These are phyloP conservation scores for Breynia disticha DNA, from an alignment of 441 rosid genomes.

Conservation along the genomic window DNA sequence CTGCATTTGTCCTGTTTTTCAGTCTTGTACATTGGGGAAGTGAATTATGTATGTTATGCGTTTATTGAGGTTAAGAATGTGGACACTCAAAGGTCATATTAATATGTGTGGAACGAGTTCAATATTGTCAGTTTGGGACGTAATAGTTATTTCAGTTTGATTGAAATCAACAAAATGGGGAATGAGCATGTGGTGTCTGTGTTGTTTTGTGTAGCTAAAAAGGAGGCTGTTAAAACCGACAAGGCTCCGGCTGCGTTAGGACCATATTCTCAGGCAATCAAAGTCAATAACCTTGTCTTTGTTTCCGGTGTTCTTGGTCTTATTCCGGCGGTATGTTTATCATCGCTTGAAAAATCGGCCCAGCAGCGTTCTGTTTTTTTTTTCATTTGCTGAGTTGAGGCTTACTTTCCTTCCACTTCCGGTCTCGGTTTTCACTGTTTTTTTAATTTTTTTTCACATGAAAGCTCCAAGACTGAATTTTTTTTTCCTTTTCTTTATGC, in stretches of 20 bases:
- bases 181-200: neutral
- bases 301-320: constrained; percentile 85
- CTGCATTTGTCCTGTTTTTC: too few species aligned
- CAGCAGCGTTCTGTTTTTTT: neutral
- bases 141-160: neutral
- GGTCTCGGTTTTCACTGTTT: too few species aligned
- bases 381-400: too few species aligned
- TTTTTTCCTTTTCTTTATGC: neutral
- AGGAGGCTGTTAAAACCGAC: constrained; percentile 65
- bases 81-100: too few species aligned
- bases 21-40: too few species aligned
- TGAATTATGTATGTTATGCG: too few species aligned
- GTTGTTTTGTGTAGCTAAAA: constrained; percentile 29
- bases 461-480: neutral
- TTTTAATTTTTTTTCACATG: neutral
- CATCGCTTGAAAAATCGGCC: neutral
- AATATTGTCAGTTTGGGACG: neutral
- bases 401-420: too few species aligned
- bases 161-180: neutral
- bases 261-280: constrained; percentile 91
- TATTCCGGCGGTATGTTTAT: constrained; percentile 62
- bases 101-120: too few species aligned
- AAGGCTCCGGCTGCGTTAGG: constrained; percentile 96
- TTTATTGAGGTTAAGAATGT: too few species aligned
- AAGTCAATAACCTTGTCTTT: constrained; percentile 66